Base-by-base conservation (phyloP, 1,139 yeast species). In the Yamadazyma conglobata region DNA sequence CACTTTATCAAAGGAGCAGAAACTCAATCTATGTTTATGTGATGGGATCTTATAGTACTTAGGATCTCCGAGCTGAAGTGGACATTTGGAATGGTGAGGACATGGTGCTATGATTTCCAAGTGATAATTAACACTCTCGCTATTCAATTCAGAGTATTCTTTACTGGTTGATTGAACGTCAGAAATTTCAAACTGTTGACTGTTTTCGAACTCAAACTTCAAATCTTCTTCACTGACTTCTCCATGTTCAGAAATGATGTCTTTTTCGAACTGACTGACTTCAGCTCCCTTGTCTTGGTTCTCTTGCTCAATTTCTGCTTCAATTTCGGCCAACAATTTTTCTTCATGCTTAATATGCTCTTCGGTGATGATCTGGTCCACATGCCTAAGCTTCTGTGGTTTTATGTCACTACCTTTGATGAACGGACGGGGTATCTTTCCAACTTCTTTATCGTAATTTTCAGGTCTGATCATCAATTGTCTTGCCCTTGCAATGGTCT, bases 401-500 rank as follows among this genome's bases (percentile, higher is more conserved):
- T 62, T 67, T 22, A 52, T 44, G 4, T 56, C 48, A 2, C 75
- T 70, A 7, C 78, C 84, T 35, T 70, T 70, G 38, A 73, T 60
- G 58, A 80, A 85, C 2, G 86, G 82, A 40, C 91, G 67, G 18
- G 95, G 93, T 14, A 77, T 66, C 48, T 83, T 82, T 1, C 82
- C 81, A 13, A 56, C 50, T 41, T 78, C 85, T 4, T 58, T 53
- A 6, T 60, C 66, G 42, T 63, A 68, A 5, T 77, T 72, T 47
- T 86, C 95, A 0, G 96, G 96, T 41, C 96, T 73, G 14, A 91
- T 63, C 77, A 88, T 77, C 7, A 86, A 56, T 54, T 91, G 96
- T 47, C 98, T 70, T 1, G 97, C 96, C 34, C 96, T 70, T 0
- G 96, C 94, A 38, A 88, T 72, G 5, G 79, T 70, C 56, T 91